A percentile compares a stretch with the other conserved stretches of the same genome.
phyloP scores from a whole-genome alignment of 495 filamentous ascomycete genomes.

The Staphylotrichum tortipilum region DNA sequence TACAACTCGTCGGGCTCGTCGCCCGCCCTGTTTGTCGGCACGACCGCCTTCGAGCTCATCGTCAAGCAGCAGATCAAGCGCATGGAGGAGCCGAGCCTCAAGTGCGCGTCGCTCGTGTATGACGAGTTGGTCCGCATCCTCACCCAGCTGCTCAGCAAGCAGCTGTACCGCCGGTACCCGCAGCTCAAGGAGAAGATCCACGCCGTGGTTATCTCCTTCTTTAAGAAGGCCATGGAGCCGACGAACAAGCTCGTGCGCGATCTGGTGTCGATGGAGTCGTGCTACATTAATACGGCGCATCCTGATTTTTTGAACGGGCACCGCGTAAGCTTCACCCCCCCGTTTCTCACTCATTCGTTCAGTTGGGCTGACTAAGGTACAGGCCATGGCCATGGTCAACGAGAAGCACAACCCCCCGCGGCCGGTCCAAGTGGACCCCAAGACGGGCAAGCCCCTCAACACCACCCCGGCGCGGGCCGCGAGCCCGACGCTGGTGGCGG shows the following conservation, averaged over 20 bases:
- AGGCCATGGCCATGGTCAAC: slow-evolving; percentile 96
- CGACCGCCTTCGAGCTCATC: slow-evolving; percentile 93
- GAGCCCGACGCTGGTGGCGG: slow-evolving; percentile 52
- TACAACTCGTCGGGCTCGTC: slow-evolving; percentile 98
- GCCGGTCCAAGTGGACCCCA: slow-evolving; percentile 95
- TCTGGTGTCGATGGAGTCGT: slow-evolving; percentile 88
- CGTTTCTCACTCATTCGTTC: not conserved
- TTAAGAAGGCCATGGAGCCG: slow-evolving; percentile 95
- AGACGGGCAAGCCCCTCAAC: slow-evolving; percentile 92
- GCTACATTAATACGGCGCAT: slow-evolving; percentile 97
- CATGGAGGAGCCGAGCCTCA: slow-evolving; percentile 90
- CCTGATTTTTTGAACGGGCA: slow-evolving; percentile 97
- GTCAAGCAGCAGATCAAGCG: slow-evolving; percentile 98
- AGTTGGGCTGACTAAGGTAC: slow-evolving; percentile 1
- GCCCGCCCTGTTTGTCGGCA: slow-evolving; percentile 94
- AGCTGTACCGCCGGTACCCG: slow-evolving; percentile 86
- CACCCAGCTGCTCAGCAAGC: slow-evolving; percentile 78
- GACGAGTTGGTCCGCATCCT: slow-evolving; percentile 97
- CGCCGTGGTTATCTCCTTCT: slow-evolving; percentile 85
- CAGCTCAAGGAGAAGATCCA: slow-evolving; percentile 95
- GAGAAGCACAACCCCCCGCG: slow-evolving; percentile 72
- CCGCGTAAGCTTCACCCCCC: slow-evolving; percentile 46
- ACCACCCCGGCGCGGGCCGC: slow-evolving; percentile 56
- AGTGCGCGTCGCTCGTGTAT: slow-evolving; percentile 94
- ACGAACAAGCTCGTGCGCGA: slow-evolving; percentile 95